phyloP scores from a whole-genome alignment of 768 basidiomycete species.

The Amanita rimosa region DNA sequence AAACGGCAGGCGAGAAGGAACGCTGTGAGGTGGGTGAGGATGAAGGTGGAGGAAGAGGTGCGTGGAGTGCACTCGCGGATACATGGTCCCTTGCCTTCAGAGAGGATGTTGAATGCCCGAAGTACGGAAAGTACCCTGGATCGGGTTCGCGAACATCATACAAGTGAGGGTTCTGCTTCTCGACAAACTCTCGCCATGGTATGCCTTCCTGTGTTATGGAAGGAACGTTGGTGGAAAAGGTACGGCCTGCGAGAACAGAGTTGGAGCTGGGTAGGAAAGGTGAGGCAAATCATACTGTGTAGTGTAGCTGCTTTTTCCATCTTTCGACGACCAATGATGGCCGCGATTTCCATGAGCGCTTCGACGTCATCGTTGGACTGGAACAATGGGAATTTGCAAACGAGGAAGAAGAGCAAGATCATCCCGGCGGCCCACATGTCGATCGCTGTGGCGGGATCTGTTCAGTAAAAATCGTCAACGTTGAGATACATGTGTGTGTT shows the following conservation, averaged over 20 bases:
- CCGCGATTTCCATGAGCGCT: slow-evolving; percentile 89
- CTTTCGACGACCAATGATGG: slow-evolving; percentile 68
- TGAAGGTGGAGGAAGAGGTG: slow-evolving; percentile 2
- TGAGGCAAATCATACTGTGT: slow-evolving; percentile 57
- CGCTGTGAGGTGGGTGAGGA: slow-evolving; percentile 8
- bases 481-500: slow-evolving; percentile 13
- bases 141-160: slow-evolving; percentile 40
- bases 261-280: not conserved
- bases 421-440: slow-evolving; percentile 95
- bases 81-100: slow-evolving; percentile 13
- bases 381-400: slow-evolving; percentile 88
- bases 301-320: slow-evolving; percentile 83
- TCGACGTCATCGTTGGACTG: slow-evolving; percentile 91
- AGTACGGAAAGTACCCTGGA: slow-evolving; percentile 45
- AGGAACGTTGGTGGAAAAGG: slow-evolving; percentile 85
- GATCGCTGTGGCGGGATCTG: slow-evolving; percentile 47
- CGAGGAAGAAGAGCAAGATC: slow-evolving; percentile 87
- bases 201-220: slow-evolving; percentile 55
- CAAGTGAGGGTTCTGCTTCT: slow-evolving; percentile 65
- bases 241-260: slow-evolving; percentile 49
- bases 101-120: slow-evolving; percentile 12
- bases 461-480: slow-evolving; percentile 1
- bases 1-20: slow-evolving; percentile 4
- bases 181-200: slow-evolving; percentile 65
- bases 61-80: not conserved